Evolutionary conservation across 129 eudicot genomes (phyloP), one percentile per base, ranked within the genome.

Genomic region (Apium graveolens): DNA sequence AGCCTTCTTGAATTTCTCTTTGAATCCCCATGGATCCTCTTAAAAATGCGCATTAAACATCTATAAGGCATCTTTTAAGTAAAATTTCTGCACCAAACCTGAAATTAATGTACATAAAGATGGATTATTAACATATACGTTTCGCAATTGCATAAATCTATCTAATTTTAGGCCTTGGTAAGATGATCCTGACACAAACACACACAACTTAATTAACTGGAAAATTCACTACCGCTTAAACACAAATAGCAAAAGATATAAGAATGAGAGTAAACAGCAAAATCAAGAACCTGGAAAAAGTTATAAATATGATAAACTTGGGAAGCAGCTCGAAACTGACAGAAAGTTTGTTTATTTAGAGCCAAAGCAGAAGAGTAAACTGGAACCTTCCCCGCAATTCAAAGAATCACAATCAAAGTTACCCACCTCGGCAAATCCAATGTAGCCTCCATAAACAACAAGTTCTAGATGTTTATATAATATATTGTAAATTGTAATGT

Each of bases 51-150:
- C 69, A 82, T 74, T 73, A 87, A 78, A 76, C 85, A 81, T 76
- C 69, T 87, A 45, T 89, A 70, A 5, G 83, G 55, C 91, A 91
- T 89, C 34, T 70, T 84, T 24, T 21, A 11, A 11, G 43, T 16
- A 37, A 34, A 3, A 48, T 21, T 7, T 62, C 55, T 43, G 55
- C 46, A 16, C n/a, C 38, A 76, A 38, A 76, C 70, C 68, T 60
- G 68, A 60, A n/a, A 60, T 3, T 73, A 26, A 3, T n/a, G 34
- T 32, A 29, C 21, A 9, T 0, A 49, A 49, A 49, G 60, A 49
- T 49, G 10, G 8, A 18, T 44, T 11, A 18, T 44, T 11, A 44
- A 44, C 3, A 44, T 11, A 11, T 11, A 48, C 17, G 4, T 48
- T 48, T 16, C 13, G 27, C 11, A 7, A 57, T 57, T 57, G 13